Conservation (phyloP, 73 alveolate species). For the Tetrahymena malaccensis region DNA sequence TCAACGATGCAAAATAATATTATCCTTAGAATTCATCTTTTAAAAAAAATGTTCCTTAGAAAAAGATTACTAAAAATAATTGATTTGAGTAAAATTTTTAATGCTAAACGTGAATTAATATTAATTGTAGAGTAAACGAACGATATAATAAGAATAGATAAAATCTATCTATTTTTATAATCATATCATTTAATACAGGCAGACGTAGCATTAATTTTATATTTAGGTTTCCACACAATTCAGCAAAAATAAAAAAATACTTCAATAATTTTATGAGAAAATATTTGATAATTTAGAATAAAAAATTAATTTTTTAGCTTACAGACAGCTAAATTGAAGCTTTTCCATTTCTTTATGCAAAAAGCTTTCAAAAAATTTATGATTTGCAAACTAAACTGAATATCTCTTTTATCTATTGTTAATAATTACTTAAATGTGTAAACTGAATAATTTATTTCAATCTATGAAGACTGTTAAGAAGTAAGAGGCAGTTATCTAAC, state of each 20-base stretch:
- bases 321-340: background rate
- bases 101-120: background rate
- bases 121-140: background rate
- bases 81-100: too few species aligned
- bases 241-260: background rate
- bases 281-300: too few species aligned
- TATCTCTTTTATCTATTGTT: background rate
- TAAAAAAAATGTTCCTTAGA: too few species aligned
- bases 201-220: background rate
- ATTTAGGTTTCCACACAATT: background rate
- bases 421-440: background rate
- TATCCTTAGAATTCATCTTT: too few species aligned
- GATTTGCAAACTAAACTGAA: background rate
- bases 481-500: too few species aligned
- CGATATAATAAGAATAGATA: background rate
- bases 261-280: background rate
- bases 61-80: too few species aligned
- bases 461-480: too few species aligned
- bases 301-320: background rate
- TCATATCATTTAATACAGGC: background rate
- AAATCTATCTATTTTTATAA: background rate
- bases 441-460: too few species aligned
- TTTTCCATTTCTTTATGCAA: background rate
- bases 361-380: too few species aligned
- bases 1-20: too few species aligned